Base-by-base conservation (phyloP, 2,329 filamentous ascomycete species). In the Colletotrichum musicola region DNA sequence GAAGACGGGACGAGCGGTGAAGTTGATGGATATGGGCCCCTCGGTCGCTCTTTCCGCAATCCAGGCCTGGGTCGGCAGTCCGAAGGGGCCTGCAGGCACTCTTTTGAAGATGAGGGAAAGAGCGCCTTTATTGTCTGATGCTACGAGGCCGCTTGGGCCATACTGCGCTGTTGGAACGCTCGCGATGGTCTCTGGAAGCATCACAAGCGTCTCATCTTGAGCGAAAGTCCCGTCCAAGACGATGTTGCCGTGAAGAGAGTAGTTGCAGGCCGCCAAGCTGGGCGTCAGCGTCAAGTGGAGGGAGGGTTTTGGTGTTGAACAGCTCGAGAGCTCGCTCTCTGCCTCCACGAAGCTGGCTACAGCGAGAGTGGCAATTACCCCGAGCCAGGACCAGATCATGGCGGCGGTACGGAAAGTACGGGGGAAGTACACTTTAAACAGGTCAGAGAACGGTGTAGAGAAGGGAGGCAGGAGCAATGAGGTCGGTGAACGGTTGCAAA, bases 71-170 rank as follows among this genome's bases (percentile, higher is more conserved):
- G 18, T 51, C 6, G 54, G 62, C 14, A 51, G 27, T 7, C 42
- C 51, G 9, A 27, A 58, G 2, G 55, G 18, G 16, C 54, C 54
- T 35, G 12, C 16, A 3, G 20, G 20, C 7, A 64, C 55, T n/a
- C 59, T 30, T 22, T 58, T 49, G 18, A 65, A 53, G 25, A 61
- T 60, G 22, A 71, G 64, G 18, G 56, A 3, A 50, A 71, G 38
- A 10, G 54, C n/a, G 27, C 70, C 49, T 56, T 59, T 40, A 49
- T 71, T 30, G 12, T 60, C 62, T 13, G 47, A 42, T 30, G 62
- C 53, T 1, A 35, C 46, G 14, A 62, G 14, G 16, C 54, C 64
- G 18, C 27, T 25, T 10, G 51, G 12, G 9, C 56, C 58, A 2
- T 62, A 58, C 38, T 67, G 51, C 6, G 58, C 58, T 5, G 58